Conservation (phyloP, 1,284 basidiomycete species). For the Porodaedalea pini region DNA sequence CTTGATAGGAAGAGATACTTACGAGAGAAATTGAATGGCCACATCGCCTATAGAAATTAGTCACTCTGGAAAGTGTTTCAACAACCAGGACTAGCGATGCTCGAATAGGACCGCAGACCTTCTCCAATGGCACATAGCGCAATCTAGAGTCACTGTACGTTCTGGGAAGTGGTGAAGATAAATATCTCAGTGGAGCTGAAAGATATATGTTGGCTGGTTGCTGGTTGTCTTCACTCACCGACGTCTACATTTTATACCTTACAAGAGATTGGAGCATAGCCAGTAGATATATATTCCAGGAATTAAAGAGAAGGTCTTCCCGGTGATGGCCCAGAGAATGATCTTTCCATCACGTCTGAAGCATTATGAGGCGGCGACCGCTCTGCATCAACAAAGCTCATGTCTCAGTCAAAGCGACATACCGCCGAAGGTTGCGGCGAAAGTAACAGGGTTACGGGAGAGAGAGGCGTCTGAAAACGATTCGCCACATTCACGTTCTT, state of each 20-base stretch:
- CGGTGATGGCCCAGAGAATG: not conserved
- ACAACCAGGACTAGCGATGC: not conserved
- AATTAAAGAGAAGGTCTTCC: not conserved
- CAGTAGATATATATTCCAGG: not conserved
- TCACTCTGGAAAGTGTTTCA: constrained; percentile 39
- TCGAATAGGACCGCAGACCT: constrained; percentile 39
- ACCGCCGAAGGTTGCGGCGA: constrained; percentile 2
- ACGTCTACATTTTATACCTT: not conserved
- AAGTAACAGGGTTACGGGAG: not conserved
- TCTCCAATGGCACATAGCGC: constrained; percentile 56
- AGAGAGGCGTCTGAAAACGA: not conserved
- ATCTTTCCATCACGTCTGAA: not conserved
- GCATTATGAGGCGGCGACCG: no score
- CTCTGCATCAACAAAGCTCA: not conserved
- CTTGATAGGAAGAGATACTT: constrained; percentile 25
- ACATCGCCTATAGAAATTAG: constrained; percentile 53
- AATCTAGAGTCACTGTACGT: not conserved
- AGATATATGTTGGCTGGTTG: not conserved
- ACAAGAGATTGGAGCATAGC: not conserved
- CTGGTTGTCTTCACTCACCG: not conserved
- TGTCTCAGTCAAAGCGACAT: not conserved
- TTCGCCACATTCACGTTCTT: not conserved
- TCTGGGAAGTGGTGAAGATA: not conserved
- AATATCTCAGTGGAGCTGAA: not conserved
- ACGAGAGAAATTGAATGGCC: constrained; percentile 56